Conservation (phyloP, 176 grass and related monocot genomes). For the Oryza meridionalis region DNA sequence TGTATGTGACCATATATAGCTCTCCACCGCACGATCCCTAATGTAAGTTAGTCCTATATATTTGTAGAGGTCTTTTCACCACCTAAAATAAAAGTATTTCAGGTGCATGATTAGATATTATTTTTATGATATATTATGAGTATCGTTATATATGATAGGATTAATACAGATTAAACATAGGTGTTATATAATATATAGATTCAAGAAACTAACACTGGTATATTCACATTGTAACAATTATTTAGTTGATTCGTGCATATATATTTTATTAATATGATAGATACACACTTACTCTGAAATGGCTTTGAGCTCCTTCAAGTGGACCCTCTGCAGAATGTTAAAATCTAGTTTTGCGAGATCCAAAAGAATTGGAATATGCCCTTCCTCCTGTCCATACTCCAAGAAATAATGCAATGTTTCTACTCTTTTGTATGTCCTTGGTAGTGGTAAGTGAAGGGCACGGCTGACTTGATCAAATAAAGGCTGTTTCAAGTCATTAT, state of each 20-base stretch:
- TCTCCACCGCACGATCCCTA: constrained; percentile 30
- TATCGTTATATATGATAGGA: not conserved
- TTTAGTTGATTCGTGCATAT: no score
- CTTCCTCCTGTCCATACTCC: not conserved
- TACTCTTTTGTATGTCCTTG: constrained; percentile 15
- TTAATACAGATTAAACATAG: no score
- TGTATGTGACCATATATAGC: constrained; percentile 1
- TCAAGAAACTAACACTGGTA: no score
- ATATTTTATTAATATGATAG: no score
- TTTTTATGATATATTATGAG: no score
- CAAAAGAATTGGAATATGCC: not conserved
- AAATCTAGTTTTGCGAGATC: constrained; percentile 21
- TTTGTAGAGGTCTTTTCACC: constrained; percentile 33
- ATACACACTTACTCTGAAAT: not conserved
- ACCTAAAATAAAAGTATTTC: constrained; percentile 1
- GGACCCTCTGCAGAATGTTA: not conserved
- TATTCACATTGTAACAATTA: no score
- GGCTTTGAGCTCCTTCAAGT: constrained; percentile 25
- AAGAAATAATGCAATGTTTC: constrained; percentile 12
- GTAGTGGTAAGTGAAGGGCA: not conserved
- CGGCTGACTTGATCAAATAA: not conserved
- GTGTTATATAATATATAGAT: no score
- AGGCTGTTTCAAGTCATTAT: not conserved
- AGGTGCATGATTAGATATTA: not conserved
- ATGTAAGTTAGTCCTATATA: constrained; percentile 13